A percentile compares a stretch with the other conserved stretches of the same genome.
phyloP scores from a whole-genome alignment of 2,329 filamentous ascomycete species.

The Pestalotiopsis sp. region DNA sequence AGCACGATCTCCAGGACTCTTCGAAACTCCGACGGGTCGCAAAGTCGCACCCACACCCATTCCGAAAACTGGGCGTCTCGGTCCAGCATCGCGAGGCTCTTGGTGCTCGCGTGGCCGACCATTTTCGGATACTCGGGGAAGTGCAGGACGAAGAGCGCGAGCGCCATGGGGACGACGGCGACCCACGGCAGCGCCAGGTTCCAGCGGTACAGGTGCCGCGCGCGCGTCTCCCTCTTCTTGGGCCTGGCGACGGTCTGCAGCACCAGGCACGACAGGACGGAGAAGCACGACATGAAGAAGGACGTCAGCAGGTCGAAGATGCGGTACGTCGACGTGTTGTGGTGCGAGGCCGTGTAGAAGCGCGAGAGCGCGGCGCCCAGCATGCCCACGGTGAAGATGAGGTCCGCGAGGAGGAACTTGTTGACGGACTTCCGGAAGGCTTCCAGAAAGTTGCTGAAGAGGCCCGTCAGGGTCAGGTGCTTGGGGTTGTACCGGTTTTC shows the following conservation, averaged over 20 bases:
- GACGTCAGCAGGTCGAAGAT: neutral
- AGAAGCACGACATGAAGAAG: neutral
- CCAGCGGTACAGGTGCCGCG: neutral
- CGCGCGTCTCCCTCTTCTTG: neutral
- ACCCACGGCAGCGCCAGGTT: neutral
- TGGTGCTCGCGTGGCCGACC: neutral
- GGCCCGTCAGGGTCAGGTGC: neutral
- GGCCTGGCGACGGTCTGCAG: neutral
- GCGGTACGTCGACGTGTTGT: neutral
- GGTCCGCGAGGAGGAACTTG: neutral
- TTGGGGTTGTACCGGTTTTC: neutral
- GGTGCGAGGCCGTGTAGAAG: neutral
- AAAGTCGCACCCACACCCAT: neutral
- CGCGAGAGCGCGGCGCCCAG: neutral
- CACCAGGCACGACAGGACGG: neutral
- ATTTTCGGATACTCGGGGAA: neutral
- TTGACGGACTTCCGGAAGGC: neutral
- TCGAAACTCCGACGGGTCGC: neutral
- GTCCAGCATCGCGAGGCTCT: neutral
- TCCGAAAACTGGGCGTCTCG: neutral
- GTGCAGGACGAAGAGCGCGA: neutral
- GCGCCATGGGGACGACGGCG: neutral
- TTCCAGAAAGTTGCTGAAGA: neutral
- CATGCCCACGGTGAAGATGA: neutral
- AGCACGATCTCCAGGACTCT: neutral